Base-by-base conservation (phyloP, 495 filamentous ascomycete genomes). In the Hypoxylon fragiforme region DNA sequence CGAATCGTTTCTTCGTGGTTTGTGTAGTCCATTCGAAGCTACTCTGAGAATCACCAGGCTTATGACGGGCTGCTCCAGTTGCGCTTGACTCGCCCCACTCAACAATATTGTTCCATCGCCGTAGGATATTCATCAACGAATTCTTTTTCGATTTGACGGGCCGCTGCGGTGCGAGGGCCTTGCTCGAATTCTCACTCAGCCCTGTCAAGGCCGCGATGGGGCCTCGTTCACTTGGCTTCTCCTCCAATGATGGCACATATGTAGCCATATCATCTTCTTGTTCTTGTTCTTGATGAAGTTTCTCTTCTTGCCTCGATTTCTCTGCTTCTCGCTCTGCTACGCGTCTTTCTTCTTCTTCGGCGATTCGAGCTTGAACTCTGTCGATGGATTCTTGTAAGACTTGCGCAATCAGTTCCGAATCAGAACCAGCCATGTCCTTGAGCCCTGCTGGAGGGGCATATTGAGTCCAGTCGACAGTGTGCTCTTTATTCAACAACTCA, bases 361-460 rank as follows among this genome's bases (percentile, higher is more conserved):
- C 47, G 48, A 70, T 65, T n/a, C 68, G 59, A 11, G 54, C 41
- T 34, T 70, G 62, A 14, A 75, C 50, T 7, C 59, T 67, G 2
- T 65, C 55, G 8, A 75, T 65, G 0, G 72, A 70, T 7, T 65
- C 37, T 19, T 62, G 44, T 26, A 70, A 57, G 11, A 75, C 49
- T 30, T 62, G 53, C 1, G 42, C 15, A 38, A 72, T 50, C 12
- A 66, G 52, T 12, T 73, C 67, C 18, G 64, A 62, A 1, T 44
- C 58, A 38, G 45, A 31, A 26, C 61, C 49, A 3, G 60, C 54
- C 8, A 58, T 38, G 3, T 68, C 47, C 9, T n/a, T 54, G 20
- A 75, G 57, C 0, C 51, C 62, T 15, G 53, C 52, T 0, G 72
- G 72, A 5, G 70, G 70, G 3, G 67, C 65, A 44, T 70, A 75